Conservation (phyloP, 164 flowering plant genomes). For the Magnolia sinica region DNA sequence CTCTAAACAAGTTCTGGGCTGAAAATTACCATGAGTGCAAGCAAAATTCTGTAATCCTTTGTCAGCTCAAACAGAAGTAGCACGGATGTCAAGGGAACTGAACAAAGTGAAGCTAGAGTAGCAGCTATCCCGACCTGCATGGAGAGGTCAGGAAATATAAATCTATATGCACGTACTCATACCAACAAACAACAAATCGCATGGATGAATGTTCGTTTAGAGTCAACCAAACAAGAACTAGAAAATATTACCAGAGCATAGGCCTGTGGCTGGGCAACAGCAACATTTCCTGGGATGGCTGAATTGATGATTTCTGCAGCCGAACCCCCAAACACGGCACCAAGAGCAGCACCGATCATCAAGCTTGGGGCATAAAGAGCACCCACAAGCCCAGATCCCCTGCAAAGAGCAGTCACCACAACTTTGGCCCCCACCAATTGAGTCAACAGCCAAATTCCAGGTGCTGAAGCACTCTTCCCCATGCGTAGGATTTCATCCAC, state of each 20-base stretch:
- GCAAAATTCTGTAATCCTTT: no score
- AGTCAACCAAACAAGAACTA: background rate
- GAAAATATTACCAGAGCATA: conserved; percentile 81
- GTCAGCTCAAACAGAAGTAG: conserved; percentile 31
- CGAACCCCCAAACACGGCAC: conserved; percentile 60
- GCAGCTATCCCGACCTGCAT: conserved; percentile 99
- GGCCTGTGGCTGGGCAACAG: conserved; percentile 98
- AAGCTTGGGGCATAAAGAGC: no score
- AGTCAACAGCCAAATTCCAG: no score
- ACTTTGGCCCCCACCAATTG: no score
- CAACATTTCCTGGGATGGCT: conserved; percentile 95
- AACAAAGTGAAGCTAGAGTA: conserved; percentile 94
- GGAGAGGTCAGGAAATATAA: background rate
- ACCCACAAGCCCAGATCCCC: no score
- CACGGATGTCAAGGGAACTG: conserved; percentile 97
- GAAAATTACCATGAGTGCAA: no score
- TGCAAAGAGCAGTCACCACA: no score
- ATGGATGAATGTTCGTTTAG: background rate
- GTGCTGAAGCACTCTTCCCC: no score
- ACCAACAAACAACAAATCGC: background rate
- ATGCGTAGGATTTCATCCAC: no score
- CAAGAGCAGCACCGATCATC: no score
- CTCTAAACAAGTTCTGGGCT: no score
- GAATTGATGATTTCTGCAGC: conserved; percentile 90
- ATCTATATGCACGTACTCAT: background rate